These are phyloP conservation scores for Metschnikowia lochheadii DNA, from an alignment of 805 yeast species.

Conservation along the genomic window DNA sequence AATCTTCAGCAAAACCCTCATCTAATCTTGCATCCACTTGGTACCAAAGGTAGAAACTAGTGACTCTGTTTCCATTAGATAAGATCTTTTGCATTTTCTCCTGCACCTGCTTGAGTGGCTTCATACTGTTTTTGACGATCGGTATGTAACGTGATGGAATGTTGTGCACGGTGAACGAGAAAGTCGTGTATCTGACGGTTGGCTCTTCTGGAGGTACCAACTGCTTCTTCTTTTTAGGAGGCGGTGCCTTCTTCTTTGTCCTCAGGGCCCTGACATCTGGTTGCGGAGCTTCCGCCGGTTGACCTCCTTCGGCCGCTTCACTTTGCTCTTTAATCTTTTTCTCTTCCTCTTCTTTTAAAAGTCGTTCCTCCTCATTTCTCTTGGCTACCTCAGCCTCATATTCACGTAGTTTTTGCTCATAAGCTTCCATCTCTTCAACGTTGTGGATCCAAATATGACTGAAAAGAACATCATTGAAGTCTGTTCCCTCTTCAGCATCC, in stretches of 20 bases:
- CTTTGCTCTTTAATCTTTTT: slow-evolving; percentile 8
- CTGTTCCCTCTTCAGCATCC: slow-evolving; percentile 21
- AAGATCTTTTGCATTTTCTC: slow-evolving; percentile 59
- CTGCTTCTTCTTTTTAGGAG: slow-evolving; percentile 14
- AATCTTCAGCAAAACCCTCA: slow-evolving; percentile 57
- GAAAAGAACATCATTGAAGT: slow-evolving; percentile 36
- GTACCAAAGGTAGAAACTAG: slow-evolving; percentile 73
- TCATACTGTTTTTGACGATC: slow-evolving; percentile 62
- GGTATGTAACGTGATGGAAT: slow-evolving; percentile 64
- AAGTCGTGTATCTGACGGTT: slow-evolving; percentile 49
- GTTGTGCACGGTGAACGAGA: slow-evolving; percentile 62
- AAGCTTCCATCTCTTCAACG: slow-evolving; percentile 43
- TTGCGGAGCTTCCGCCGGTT: slow-evolving; percentile 8
- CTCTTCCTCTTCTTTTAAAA: slow-evolving; percentile 21
- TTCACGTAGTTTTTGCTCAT: slow-evolving; percentile 33
- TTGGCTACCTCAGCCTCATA: slow-evolving; percentile 27
- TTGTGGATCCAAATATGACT: slow-evolving; percentile 52
- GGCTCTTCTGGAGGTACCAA: slow-evolving; percentile 38
- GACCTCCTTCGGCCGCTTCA: slow-evolving; percentile 12
- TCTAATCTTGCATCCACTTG: slow-evolving; percentile 75
- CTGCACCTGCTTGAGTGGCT: slow-evolving; percentile 52
- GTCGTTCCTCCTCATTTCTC: slow-evolving; percentile 24
- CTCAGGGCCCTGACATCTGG: slow-evolving; percentile 9
- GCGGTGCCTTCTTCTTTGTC: slow-evolving; percentile 14
- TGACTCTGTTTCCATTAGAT: slow-evolving; percentile 53